Percentiles rank a stretch among this genome's conserved stretches.
Conservation (phyloP, 1,284 basidiomycete species). For the Boletus hoseneyae region DNA sequence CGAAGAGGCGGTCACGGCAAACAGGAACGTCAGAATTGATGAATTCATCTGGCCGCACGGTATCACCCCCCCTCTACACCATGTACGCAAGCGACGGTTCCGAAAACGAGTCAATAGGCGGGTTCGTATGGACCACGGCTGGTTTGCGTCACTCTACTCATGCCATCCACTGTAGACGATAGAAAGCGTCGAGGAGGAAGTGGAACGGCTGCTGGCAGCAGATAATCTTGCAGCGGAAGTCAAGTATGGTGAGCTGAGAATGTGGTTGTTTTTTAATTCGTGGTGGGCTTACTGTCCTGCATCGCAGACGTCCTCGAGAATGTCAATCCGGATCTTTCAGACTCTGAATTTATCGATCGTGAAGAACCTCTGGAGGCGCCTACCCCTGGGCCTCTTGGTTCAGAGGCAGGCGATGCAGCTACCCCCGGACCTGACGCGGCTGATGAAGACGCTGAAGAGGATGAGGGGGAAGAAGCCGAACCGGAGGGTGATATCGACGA, state of each 20-base stretch:
- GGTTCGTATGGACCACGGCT: slow-evolving; percentile 40
- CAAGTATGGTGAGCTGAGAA: slow-evolving; percentile 59
- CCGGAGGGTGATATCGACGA: slow-evolving; percentile 71
- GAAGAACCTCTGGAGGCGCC: slow-evolving; percentile 60
- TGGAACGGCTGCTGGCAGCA: slow-evolving; percentile 86
- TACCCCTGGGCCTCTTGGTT: slow-evolving; percentile 54
- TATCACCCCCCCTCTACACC: slow-evolving; percentile 89
- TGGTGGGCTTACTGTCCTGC: background rate
- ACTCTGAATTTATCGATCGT: slow-evolving; percentile 78
- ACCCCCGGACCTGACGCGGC: slow-evolving; percentile 53
- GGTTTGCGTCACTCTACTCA: slow-evolving; percentile 2
- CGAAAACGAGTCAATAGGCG: slow-evolving; percentile 85
- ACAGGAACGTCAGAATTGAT: slow-evolving; percentile 82
- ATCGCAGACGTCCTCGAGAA: slow-evolving; percentile 72
- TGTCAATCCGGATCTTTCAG: slow-evolving; percentile 83
- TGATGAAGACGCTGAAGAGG: slow-evolving; percentile 60
- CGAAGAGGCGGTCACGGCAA: slow-evolving; percentile 56
- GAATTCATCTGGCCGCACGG: slow-evolving; percentile 99
- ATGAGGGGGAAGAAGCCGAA: slow-evolving; percentile 54
- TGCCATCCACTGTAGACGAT: slow-evolving; percentile 61
- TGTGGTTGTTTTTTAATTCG: background rate
- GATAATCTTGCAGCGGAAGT: slow-evolving; percentile 82
- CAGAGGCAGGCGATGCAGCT: slow-evolving; percentile 60
- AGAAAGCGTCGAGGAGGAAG: slow-evolving; percentile 96
- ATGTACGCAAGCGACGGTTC: slow-evolving; percentile 91